Evolutionary conservation across 495 filamentous ascomycete genomes (phyloP), one percentile per base, ranked within the genome.

Genomic region (Alectoria sarmentosa): DNA sequence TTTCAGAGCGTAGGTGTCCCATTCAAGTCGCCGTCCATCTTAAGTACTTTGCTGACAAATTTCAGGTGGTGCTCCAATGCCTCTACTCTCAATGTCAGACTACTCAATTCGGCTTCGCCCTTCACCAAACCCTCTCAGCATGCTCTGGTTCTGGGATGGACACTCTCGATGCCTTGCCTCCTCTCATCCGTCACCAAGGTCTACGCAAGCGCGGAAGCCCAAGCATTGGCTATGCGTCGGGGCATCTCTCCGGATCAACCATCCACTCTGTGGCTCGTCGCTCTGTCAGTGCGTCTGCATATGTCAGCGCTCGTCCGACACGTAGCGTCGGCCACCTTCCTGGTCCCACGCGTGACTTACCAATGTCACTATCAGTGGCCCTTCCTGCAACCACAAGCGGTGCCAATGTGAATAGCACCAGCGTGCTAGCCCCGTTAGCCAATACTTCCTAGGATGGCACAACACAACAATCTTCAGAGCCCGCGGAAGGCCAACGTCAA

Each of bases 21-120:
- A 17, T 11, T 48, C 30, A 26, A 41, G 62, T 67, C 28, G 52
- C 52, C 64, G 14, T 49, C 19, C 30, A 65, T 56, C 59, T 55
- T 62, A 58, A 26, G 46, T 52, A 19, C 36, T 23, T 52, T 54
- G 8, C 42, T 66, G 61, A 69, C 42, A 23, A 58, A 13, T 61
- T 65, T 13, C 65, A 79, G 75, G 68, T 67, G 17, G 70, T 77
- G 37, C 73, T 71, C 52, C 75, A 75, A 63, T 79, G 75, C 63
- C 69, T 79, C 19, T 75, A 77, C 64, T 77, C 76, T 13, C 76
- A 77, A 65, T 79, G 76, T 59, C 72, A 73, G 42, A 75, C 71
- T 14, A 58, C 70, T 61, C 70, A 73, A 23, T 77, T 75, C 63
- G 73, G 69, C 17, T 66, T 67, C 21, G 76, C 76, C 11, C 63